Conservation (phyloP, 495 filamentous ascomycete genomes). For the Neurospora discreta region DNA sequence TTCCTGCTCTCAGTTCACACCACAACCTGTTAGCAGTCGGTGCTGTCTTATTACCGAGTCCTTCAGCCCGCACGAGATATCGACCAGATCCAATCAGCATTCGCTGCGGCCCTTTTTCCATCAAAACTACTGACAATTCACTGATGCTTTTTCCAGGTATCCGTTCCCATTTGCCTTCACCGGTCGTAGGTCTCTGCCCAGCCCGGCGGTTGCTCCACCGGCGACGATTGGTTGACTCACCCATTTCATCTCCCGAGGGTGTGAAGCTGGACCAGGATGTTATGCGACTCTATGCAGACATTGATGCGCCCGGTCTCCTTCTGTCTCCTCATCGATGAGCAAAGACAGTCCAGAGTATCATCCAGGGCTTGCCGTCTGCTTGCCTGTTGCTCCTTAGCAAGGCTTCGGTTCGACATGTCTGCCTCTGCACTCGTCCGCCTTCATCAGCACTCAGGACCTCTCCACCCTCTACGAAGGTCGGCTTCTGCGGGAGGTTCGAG, state of each 20-base stretch:
- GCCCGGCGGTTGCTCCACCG: neutral
- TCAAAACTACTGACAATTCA: neutral
- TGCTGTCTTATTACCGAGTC: neutral
- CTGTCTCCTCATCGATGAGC: neutral
- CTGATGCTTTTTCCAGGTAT: neutral
- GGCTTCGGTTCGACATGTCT: neutral
- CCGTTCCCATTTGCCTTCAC: slow-evolving; percentile 7
- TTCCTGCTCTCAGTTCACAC: neutral
- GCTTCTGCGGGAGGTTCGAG: neutral
- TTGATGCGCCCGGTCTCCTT: neutral
- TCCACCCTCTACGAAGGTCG: neutral
- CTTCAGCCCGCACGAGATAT: neutral
- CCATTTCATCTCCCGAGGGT: slow-evolving; percentile 10
- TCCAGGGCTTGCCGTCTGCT: neutral
- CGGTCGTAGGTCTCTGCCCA: slow-evolving; percentile 12
- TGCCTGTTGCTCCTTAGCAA: neutral
- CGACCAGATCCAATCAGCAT: neutral
- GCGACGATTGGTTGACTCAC: slow-evolving; percentile 19
- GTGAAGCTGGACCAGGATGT: slow-evolving; percentile 12
- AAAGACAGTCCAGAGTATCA: neutral
- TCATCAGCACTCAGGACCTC: neutral
- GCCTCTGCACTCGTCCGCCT: neutral
- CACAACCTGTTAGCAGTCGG: neutral
- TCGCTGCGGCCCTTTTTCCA: neutral
- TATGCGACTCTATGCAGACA: slow-evolving; percentile 1